Conservation (phyloP, 2,329 filamentous ascomycete species). For the Spiromastix sp. region DNA sequence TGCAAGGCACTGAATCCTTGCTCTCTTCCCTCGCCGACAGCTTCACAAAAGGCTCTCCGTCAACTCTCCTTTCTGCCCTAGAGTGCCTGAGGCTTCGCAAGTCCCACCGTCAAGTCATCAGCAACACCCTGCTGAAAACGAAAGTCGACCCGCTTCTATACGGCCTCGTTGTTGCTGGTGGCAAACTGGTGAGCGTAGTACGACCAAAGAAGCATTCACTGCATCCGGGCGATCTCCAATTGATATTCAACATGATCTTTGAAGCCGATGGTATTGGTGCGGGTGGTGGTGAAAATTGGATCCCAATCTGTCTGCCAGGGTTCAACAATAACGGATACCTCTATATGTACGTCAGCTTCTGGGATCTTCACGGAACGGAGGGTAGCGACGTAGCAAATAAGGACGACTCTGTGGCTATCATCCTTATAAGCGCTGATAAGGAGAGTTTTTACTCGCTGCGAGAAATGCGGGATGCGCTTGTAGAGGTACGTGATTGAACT, state of each 20-base stretch:
- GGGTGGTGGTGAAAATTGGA: constrained; percentile 94
- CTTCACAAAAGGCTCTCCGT: constrained; percentile 86
- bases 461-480: constrained; percentile 53
- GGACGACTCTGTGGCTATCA: constrained; percentile 72
- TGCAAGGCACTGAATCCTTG: constrained; percentile 84
- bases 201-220: constrained; percentile 89
- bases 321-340: constrained; percentile 96
- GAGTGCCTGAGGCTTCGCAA: constrained; percentile 92
- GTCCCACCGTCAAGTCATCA: constrained; percentile 73
- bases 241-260: constrained; percentile 99
- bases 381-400: constrained; percentile 34
- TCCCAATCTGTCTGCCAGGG: constrained; percentile 85
- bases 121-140: constrained; percentile 72
- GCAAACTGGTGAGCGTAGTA: constrained; percentile 87
- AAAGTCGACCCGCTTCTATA: constrained; percentile 75
- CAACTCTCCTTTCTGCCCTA: constrained; percentile 74
- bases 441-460: constrained; percentile 89
- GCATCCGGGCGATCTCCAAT: constrained; percentile 86
- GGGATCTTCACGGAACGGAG: constrained; percentile 46
- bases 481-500: constrained; percentile 36
- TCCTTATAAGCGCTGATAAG: constrained; percentile 85
- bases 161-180: constrained; percentile 84
- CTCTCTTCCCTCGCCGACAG: constrained; percentile 88
- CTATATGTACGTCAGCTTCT: constrained; percentile 98
- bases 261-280: constrained; percentile 86